A percentile compares a stretch with the other conserved stretches of the same genome.
Conservation (phyloP, 192 early-diverging fungal genomes). For the Coemansia aciculifera region DNA sequence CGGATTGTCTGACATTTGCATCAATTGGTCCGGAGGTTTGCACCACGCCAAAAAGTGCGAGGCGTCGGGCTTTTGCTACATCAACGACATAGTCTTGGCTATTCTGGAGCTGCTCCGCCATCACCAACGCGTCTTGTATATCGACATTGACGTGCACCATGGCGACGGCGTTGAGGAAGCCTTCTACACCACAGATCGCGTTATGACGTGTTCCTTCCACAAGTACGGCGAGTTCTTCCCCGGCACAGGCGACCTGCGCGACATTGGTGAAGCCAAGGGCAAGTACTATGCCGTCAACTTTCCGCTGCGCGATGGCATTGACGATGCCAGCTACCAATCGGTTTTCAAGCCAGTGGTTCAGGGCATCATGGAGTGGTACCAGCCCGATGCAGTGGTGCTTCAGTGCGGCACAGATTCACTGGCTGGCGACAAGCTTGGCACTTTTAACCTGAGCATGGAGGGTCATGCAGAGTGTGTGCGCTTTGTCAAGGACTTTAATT, state of each 20-base stretch:
- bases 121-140: conserved; percentile 91
- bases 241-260: conserved; percentile 93
- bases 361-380: conserved; percentile 91
- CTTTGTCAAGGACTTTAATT: conserved; percentile 86
- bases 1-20: conserved; percentile 86
- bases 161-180: conserved; percentile 99
- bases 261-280: conserved; percentile 88
- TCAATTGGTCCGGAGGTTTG: conserved; percentile 97
- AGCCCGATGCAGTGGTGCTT: conserved; percentile 86
- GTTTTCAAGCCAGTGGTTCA: conserved; percentile 86
- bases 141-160: conserved; percentile 98
- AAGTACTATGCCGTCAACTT: conserved; percentile 95
- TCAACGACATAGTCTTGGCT: conserved; percentile 96
- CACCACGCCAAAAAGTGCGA: conserved; percentile 98
- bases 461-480: conserved; percentile 94
- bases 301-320: conserved; percentile 90
- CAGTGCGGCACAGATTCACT: conserved; percentile 98
- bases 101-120: conserved; percentile 87
- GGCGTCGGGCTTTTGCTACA: conserved; percentile 96
- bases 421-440: conserved; percentile 89
- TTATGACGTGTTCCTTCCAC: conserved; percentile 99
- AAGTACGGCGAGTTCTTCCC: conserved; percentile 99
- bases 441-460: conserved; percentile 91
- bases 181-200: conserved; percentile 98
- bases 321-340: conserved; percentile 87